These are phyloP conservation scores for Xerocomus potaroensis DNA, from an alignment of 768 basidiomycete genomes.

Conservation along the genomic window DNA sequence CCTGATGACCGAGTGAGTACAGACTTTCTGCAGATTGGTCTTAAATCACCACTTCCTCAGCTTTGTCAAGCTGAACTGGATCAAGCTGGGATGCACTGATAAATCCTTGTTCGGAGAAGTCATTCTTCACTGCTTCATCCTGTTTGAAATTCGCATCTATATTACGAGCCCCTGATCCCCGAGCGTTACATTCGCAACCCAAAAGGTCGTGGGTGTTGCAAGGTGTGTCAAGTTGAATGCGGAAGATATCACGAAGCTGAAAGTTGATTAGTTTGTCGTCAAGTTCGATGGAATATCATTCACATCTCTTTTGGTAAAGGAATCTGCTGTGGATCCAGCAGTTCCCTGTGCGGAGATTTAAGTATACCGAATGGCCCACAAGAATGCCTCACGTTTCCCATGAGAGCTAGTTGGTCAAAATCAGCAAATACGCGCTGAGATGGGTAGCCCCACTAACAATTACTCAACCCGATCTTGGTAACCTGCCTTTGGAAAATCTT, in stretches of 20 bases:
- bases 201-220: slow-evolving; percentile 94
- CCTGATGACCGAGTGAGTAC: slow-evolving; percentile 36
- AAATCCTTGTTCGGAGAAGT: slow-evolving; percentile 45
- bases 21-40: background rate
- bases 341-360: slow-evolving; percentile 30
- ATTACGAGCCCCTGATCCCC: slow-evolving; percentile 1
- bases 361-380: background rate
- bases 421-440: slow-evolving; percentile 7
- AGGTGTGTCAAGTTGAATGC: slow-evolving; percentile 68
- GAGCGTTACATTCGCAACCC: slow-evolving; percentile 63
- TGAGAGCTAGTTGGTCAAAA: slow-evolving; percentile 47
- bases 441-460: slow-evolving; percentile 51
- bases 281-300: slow-evolving; percentile 20
- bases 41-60: slow-evolving; percentile 49
- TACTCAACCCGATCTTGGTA: slow-evolving; percentile 87
- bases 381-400: slow-evolving; percentile 52
- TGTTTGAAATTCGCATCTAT: slow-evolving; percentile 9
- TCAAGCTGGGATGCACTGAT: slow-evolving; percentile 62
- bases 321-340: slow-evolving; percentile 69
- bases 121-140: slow-evolving; percentile 27
- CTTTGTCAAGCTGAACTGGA: slow-evolving; percentile 38
- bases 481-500: slow-evolving; percentile 94
- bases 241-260: slow-evolving; percentile 90
- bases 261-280: slow-evolving; percentile 2
- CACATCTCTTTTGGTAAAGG: slow-evolving; percentile 85